Evolutionary conservation across 2,329 filamentous ascomycete genomes (phyloP).

Genomic region (Penicillium paneum): DNA sequence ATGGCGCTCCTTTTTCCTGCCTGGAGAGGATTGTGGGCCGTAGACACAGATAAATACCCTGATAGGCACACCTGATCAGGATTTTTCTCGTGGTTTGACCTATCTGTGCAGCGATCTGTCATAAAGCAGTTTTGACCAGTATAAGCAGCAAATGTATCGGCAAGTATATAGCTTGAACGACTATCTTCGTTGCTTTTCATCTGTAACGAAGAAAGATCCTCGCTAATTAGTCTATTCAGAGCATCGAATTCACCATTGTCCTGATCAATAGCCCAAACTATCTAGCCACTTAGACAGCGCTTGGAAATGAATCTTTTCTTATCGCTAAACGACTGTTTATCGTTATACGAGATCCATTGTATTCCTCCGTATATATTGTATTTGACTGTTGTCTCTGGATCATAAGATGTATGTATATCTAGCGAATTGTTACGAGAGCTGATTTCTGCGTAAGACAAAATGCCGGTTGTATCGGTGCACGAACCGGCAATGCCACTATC

Average conservation of each 20-base stretch:
- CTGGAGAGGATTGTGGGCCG: no score
- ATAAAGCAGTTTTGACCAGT: background rate
- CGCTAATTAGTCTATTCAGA: background rate
- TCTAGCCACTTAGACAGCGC: background rate
- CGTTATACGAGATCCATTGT: background rate
- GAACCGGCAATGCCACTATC: conserved; percentile 23
- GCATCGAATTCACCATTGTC: background rate
- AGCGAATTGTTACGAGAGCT: background rate
- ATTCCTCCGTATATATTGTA: background rate
- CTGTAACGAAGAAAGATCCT: background rate
- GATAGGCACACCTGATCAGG: no score
- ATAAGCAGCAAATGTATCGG: background rate
- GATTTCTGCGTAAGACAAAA: conserved; percentile 32
- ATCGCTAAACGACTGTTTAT: background rate
- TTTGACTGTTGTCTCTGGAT: background rate
- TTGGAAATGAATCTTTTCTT: background rate
- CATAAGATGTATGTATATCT: background rate
- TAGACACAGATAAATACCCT: no score
- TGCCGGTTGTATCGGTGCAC: conserved; percentile 31
- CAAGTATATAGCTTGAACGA: conserved; percentile 17
- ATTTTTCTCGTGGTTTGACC: no score
- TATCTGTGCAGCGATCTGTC: no score
- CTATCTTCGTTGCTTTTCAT: background rate
- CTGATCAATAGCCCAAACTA: background rate
- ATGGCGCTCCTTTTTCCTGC: no score